Percentiles rank a stretch among this genome's conserved stretches.
Evolutionary conservation across 2,329 filamentous ascomycete species (phyloP).

Genomic region (Colletotrichum phormii): DNA sequence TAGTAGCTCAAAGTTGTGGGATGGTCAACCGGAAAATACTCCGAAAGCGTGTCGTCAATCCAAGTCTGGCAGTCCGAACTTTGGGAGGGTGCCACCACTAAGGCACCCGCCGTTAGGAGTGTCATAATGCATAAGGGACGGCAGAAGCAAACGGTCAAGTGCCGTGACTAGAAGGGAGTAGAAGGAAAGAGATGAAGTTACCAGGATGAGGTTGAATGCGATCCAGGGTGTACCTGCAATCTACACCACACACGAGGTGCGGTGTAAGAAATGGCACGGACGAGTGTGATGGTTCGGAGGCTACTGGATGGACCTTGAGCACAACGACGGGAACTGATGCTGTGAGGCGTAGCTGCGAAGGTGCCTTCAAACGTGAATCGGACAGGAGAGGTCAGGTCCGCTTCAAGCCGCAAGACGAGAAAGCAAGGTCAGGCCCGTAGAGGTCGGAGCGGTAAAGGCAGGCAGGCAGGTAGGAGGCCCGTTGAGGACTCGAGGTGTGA

Average conservation of each 20-base stretch:
- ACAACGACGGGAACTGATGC: not conserved
- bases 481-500: too few relatives aligned
- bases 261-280: conserved; percentile 15
- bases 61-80: not conserved
- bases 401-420: not conserved
- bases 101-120: not conserved
- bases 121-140: not conserved
- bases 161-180: not conserved
- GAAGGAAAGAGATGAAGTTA: conserved; percentile 13
- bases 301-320: not conserved
- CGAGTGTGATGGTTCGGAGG: not conserved
- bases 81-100: not conserved
- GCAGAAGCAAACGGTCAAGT: not conserved
- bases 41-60: not conserved
- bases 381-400: not conserved
- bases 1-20: not conserved
- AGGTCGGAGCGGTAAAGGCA: not conserved
- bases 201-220: conserved; percentile 24
- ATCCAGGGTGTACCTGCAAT: conserved; percentile 30
- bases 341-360: not conserved
- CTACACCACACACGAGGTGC: conserved; percentile 33
- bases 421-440: not conserved
- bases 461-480: not conserved
- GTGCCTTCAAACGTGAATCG: not conserved
- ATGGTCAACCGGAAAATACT: not conserved